Evolutionary conservation across 352 stramenopile species (phyloP).

Genomic region (Globisporangium acanthophoron): DNA sequence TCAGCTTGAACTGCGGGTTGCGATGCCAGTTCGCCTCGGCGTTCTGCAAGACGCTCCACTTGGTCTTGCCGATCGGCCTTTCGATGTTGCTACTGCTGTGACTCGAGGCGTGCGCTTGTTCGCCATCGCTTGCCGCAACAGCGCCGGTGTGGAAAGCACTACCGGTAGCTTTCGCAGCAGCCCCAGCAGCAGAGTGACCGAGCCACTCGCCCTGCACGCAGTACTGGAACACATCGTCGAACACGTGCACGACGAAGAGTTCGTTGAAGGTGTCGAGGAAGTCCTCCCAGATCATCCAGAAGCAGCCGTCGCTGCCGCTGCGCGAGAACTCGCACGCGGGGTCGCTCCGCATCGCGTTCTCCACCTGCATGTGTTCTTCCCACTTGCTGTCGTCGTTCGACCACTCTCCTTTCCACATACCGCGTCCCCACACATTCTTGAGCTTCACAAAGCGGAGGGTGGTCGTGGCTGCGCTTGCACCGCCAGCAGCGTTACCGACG

Average conservation of each 20-base stretch:
- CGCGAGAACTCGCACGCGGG: slow-evolving; percentile 56
- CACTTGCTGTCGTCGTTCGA: slow-evolving; percentile 81
- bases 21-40: slow-evolving; percentile 88
- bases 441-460: slow-evolving; percentile 73
- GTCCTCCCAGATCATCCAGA: slow-evolving; percentile 83
- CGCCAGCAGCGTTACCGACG: not conserved
- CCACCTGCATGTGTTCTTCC: slow-evolving; percentile 75
- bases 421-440: slow-evolving; percentile 72
- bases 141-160: not conserved
- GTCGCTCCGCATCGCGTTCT: slow-evolving; percentile 57
- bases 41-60: slow-evolving; percentile 61
- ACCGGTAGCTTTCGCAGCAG: slow-evolving; percentile 14
- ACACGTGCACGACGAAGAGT: slow-evolving; percentile 52
- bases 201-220: slow-evolving; percentile 45
- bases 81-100: slow-evolving; percentile 17
- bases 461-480: not conserved
- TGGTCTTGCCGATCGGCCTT: slow-evolving; percentile 43
- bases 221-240: slow-evolving; percentile 47
- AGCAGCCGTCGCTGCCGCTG: slow-evolving; percentile 66
- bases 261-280: slow-evolving; percentile 69
- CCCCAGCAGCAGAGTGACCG: slow-evolving; percentile 26
- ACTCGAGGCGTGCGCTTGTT: slow-evolving; percentile 3
- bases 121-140: not conserved
- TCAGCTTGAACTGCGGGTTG: slow-evolving; percentile 87
- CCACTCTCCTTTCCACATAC: slow-evolving; percentile 81